These are phyloP conservation scores for Dioscorea dumetorum DNA, from an alignment of 106 monocot species.

Conservation along the genomic window DNA sequence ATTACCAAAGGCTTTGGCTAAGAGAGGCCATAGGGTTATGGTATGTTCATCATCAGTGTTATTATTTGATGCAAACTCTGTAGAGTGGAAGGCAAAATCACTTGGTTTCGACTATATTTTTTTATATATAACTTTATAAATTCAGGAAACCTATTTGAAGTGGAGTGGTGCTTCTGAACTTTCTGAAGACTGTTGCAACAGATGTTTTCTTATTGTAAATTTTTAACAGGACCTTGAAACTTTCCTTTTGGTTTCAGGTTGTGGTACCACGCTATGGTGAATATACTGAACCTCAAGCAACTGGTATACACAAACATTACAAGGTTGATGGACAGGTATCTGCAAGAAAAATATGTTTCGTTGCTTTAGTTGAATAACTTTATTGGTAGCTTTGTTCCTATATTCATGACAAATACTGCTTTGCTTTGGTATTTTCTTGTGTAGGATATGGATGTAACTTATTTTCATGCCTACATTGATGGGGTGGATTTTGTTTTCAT, in stretches of 20 bases:
- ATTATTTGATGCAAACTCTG: neutral
- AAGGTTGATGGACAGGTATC: conserved; percentile 73
- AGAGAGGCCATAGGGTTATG: conserved; percentile 77
- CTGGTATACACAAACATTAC: conserved; percentile 51
- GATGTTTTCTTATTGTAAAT: no score
- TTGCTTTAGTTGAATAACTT: neutral
- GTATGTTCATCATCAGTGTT: conserved; percentile 19
- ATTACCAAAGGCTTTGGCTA: conserved; percentile 89
- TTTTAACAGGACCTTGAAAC: no score
- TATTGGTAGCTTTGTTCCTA: no score
- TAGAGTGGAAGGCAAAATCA: neutral
- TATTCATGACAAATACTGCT: neutral
- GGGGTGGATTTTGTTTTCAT: conserved; percentile 93
- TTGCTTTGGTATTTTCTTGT: neutral
- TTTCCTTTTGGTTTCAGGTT: conserved; percentile 37
- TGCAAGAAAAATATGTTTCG: neutral
- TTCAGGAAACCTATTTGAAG: no score
- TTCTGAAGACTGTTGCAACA: no score
- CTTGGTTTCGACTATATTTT: neutral
- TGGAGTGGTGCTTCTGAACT: no score
- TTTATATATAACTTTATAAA: no score
- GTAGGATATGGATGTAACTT: conserved; percentile 77
- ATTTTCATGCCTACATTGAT: conserved; percentile 75
- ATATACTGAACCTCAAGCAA: conserved; percentile 52
- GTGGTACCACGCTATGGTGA: conserved; percentile 71